Conservation (phyloP, 1,284 basidiomycete species). For the Ustilago tritici region DNA sequence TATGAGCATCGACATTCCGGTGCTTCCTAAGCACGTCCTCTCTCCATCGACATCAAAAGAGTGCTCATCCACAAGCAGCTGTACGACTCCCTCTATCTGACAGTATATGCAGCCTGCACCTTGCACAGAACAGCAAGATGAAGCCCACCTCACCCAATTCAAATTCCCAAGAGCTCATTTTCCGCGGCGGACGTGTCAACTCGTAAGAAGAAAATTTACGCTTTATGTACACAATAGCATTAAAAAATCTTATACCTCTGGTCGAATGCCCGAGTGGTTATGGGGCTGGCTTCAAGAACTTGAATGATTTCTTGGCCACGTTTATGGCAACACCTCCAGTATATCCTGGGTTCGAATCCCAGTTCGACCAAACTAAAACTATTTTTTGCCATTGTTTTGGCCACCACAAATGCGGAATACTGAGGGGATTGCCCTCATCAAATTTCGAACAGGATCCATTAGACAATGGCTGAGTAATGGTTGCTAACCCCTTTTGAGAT, state of each 20-base stretch:
- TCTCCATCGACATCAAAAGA: not conserved
- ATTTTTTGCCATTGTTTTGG: slow-evolving; percentile 12
- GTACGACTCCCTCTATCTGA: not conserved
- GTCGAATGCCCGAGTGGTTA: slow-evolving; percentile 59
- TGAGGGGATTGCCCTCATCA: too few relatives aligned
- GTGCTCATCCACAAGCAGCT: not conserved
- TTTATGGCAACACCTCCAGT: slow-evolving; percentile 51
- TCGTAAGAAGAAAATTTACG: too few relatives aligned
- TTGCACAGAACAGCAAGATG: too few relatives aligned
- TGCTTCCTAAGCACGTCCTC: not conserved
- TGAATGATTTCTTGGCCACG: slow-evolving; percentile 42
- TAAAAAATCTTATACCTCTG: not conserved
- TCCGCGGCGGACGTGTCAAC: not conserved
- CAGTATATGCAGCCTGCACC: too few relatives aligned
- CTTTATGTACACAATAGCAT: not conserved
- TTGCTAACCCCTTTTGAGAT: too few relatives aligned
- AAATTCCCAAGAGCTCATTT: not conserved
- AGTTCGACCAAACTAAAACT: slow-evolving; percentile 48
- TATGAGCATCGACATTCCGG: not conserved
- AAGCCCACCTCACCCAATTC: not conserved
- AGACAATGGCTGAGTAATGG: too few relatives aligned
- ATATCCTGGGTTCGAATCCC: slow-evolving; percentile 57
- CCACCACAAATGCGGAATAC: not conserved
- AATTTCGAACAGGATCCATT: too few relatives aligned
- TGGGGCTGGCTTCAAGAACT: slow-evolving; percentile 56